Base-by-base conservation (phyloP, 148 eudicot species). In the Fallopia convolvulus region DNA sequence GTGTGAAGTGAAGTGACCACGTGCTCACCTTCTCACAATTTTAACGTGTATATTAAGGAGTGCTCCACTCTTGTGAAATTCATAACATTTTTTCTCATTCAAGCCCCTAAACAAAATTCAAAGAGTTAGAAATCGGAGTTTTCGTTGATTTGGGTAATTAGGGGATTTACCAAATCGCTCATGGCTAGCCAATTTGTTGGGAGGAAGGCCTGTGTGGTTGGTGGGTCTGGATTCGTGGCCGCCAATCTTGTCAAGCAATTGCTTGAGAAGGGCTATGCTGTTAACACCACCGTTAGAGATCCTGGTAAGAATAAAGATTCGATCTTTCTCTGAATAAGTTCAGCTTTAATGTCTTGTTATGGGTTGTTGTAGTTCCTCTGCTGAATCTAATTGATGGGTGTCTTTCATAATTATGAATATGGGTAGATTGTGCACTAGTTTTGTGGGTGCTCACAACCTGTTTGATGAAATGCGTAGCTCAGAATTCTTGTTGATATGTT, bases 211-310 rank as follows among this genome's bases (percentile, higher is more conserved):
- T 88, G 93, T 40, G 87, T 90, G 5, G 78, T 90, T 8, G 91
- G 93, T 0, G 93, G 93, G 55, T 80, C 85, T 8, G 93, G 93
- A 8, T 90, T 77, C 68, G 88, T 90, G 32, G 93, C 89, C 3
- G 77, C 91, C 0, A 76, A 75, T 50, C 88, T 90, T 30, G 63
- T 90, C 55, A 90, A 88, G 76, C 52, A 85, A 60, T 77, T 88
- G 82, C 78, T 90, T 30, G 76, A 82, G 78, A 86, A 79, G 42
- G 84, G 84, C 13, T 88, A 88, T 71, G 79, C 80, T 55, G 91
- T 90, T 58, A 83, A 90, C 49, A 88, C 93, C 52, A 90, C 93
- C 4, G 93, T 86, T 30, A 53, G 93, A 81, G 91, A 90, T 83
- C 93, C 87, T 20, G 87, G 93, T 90, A 74, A 73, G 0, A 36